phyloP scores from a whole-genome alignment of 2,329 filamentous ascomycete species.

The Curvularia hawaiiensis region DNA sequence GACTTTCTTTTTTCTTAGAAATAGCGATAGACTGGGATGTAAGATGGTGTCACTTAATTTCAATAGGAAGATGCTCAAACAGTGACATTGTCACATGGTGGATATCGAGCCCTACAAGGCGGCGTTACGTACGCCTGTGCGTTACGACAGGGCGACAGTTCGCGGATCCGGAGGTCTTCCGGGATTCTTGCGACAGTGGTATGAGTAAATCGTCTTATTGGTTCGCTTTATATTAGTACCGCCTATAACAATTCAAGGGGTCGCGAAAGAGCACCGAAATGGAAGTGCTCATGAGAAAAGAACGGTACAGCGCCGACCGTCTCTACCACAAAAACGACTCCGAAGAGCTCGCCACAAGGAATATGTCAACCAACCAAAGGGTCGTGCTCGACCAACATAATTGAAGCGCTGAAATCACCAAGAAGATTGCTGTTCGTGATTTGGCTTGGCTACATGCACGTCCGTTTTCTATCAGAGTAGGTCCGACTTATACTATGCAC shows the following conservation, averaged over 20 bases:
- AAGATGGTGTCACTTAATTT: background rate
- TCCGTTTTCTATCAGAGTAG: slow-evolving; percentile 1
- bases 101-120: background rate
- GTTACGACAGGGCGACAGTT: background rate
- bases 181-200: background rate
- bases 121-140: background rate
- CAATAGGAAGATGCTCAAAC: background rate
- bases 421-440: background rate
- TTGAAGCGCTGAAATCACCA: background rate
- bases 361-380: background rate
- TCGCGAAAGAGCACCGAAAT: background rate
- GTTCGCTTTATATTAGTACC: background rate
- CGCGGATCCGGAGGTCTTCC: background rate
- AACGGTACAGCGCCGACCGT: slow-evolving; percentile 3
- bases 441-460: background rate
- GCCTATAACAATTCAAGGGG: background rate
- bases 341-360: background rate
- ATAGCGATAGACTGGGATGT: background rate
- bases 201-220: background rate
- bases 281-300: background rate
- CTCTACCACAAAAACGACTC: background rate
- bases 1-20: background rate
- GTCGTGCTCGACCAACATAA: background rate
- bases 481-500: background rate
- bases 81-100: background rate